Evolutionary conservation across 2,329 filamentous ascomycete genomes (phyloP).

Genomic region (Alternaria conjuncta): DNA sequence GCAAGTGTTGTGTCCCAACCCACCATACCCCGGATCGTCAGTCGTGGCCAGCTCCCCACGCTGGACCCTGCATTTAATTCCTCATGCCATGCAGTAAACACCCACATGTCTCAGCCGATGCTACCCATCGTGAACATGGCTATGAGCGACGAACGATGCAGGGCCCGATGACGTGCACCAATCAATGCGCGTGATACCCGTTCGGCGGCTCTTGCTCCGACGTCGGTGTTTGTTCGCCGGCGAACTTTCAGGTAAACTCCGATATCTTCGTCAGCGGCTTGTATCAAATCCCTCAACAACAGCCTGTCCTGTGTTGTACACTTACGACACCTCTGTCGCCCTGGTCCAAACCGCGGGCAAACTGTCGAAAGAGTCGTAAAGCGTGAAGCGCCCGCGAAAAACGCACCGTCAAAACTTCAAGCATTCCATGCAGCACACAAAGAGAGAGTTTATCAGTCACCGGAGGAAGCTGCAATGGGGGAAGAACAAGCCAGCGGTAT

Average conservation of each 20-base stretch:
- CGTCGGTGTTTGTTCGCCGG: conserved; percentile 21
- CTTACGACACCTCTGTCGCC: neutral
- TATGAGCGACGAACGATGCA: neutral
- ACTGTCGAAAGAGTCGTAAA: neutral
- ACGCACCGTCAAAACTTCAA: neutral
- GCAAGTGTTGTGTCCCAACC: neutral
- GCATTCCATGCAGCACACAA: conserved; percentile 38
- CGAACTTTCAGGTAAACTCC: conserved; percentile 10
- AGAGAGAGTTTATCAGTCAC: conserved; percentile 34
- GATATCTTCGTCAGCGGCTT: conserved; percentile 8
- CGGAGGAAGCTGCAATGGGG: conserved; percentile 43
- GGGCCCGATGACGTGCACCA: neutral
- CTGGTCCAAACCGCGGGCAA: neutral
- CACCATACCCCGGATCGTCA: neutral
- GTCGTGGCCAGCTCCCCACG: neutral
- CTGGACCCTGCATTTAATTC: neutral
- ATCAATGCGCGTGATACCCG: conserved; percentile 3
- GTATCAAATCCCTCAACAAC: conserved; percentile 9
- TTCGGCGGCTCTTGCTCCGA: conserved; percentile 23
- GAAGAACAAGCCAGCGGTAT: conserved; percentile 22
- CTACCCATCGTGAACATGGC: neutral
- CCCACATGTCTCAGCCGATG: conserved; percentile 7
- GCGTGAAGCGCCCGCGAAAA: neutral
- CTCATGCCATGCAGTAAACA: neutral
- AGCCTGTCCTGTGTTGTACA: neutral